These are phyloP conservation scores for Echinosophora koreensis DNA, from an alignment of 306 rosid genomes.

Conservation along the genomic window DNA sequence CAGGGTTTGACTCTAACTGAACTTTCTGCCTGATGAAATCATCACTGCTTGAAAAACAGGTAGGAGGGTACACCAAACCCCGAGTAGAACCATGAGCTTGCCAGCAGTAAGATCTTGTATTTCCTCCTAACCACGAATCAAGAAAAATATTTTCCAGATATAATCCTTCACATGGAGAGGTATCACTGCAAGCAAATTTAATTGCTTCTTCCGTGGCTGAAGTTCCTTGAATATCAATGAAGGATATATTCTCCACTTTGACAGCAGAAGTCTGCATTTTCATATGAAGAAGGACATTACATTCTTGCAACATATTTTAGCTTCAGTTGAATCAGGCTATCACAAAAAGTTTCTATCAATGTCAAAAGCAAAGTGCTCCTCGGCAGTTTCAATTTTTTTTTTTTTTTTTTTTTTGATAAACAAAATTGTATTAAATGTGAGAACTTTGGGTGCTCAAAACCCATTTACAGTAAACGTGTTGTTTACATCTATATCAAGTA, in stretches of 20 bases:
- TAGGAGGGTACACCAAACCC: slow-evolving; percentile 67
- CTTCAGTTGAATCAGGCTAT: slow-evolving; percentile 14
- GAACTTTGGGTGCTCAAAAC: no score
- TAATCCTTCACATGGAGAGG: slow-evolving; percentile 70
- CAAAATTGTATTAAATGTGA: no score
- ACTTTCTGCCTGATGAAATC: slow-evolving; percentile 54
- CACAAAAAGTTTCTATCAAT: slow-evolving; percentile 2
- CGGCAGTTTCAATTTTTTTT: neutral
- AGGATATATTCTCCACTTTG: slow-evolving; percentile 74
- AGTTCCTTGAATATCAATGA: slow-evolving; percentile 74
- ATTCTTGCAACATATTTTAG: slow-evolving; percentile 21
- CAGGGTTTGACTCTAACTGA: slow-evolving; percentile 45
- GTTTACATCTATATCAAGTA: no score
- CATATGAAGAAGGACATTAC: slow-evolving; percentile 31
- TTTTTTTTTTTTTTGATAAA: no score
- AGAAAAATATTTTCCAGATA: slow-evolving; percentile 74
- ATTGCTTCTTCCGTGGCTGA: slow-evolving; percentile 82
- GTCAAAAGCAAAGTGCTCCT: neutral
- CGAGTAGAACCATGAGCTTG: slow-evolving; percentile 72
- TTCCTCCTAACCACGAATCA: slow-evolving; percentile 46
- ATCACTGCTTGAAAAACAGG: slow-evolving; percentile 57
- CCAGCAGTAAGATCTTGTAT: slow-evolving; percentile 73
- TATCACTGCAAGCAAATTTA: slow-evolving; percentile 78
- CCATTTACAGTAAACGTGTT: no score
- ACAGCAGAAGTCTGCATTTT: slow-evolving; percentile 79